Base-by-base conservation (phyloP, 2,329 filamentous ascomycete species). In the Paracoccidioides brasiliensis region DNA sequence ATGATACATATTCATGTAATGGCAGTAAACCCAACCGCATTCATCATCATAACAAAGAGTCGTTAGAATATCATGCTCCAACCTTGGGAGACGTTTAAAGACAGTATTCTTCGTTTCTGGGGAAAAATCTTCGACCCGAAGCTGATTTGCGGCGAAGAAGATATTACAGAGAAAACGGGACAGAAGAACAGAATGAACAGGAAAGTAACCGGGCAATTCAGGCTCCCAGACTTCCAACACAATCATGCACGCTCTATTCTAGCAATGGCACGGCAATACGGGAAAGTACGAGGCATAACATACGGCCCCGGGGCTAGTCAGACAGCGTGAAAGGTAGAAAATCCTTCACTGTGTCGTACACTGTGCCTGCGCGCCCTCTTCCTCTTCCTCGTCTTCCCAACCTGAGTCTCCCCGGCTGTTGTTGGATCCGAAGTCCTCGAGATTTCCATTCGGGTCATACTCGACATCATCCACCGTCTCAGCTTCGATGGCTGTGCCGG, bases 401-500 rank as follows among this genome's bases (percentile, higher is more conserved):
- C 63, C 70, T 32, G 69, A 68, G 15, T 69, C 72, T 12, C 70
- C 71, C 15, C 70, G 67, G 1, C 64, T 66, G 62, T 76, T 75
- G 28, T 67, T 69, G 35, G 70, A 69, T 10, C 75, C 76, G 56
- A 76, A 76, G 65, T 90, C 83, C 53, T 96, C 88, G 62, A 95
- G 80, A 64, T 90, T 84, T 3, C 83, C 88, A 60, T 90, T 82
- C n/a, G 81, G 80, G 59, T 95, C 86, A 64, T 88, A 95, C 2
- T 88, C 81, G 0, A 96, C 89, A 61, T 97, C 90, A 56, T 97
- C 93, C 7, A 90, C 77, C 57, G 87, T 82, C 0, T 91, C 84
- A 0, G 83, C 81, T 60, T 81, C 76, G 59, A 91, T 84, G 4
- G 79, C 73, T 0, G 72, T 67, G 0, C 80, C 79, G 8, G 80